Base-by-base conservation (phyloP, 2,329 filamentous ascomycete genomes). In the Stenocarpella maydis region DNA sequence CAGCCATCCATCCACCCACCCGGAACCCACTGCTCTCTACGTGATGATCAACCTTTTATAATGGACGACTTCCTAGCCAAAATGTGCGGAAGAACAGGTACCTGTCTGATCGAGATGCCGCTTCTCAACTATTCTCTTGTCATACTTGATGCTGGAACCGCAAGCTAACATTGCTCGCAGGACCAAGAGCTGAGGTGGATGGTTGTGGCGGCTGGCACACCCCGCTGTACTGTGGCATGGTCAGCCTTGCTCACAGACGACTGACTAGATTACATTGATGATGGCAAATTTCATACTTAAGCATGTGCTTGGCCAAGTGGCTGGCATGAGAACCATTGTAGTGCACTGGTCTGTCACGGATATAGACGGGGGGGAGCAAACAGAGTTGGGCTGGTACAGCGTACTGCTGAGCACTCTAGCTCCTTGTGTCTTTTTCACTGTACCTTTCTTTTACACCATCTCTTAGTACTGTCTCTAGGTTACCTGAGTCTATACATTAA, bases 41-140 rank as follows among this genome's bases (percentile, higher is more conserved):
- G 55, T 69, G 67, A 65, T 69, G 60, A 65, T 65, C 67, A 55
- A 45, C 67, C 67, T 69, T 69, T 68, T 65, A 69, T 69, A 69
- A 69, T 69, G 67, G 67, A 69, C 67, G 67, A 69, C 67, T 69
- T 69, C 67, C 60, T 69, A 69, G 67, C 52, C 67, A 69, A 64
- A 69, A 65, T 64, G 47, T 69, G 67, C 58, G 60, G 67, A 69
- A 47, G 43, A 69, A 54, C 67, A 69, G 67, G 67, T 55, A 39
- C 67, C 60, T 69, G 50, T 69, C 67, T 69, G 60, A 65, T 54
- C 41, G 49, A 55, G 58, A 69, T 39, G 43, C 34, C 53, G 31
- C 17, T 8, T 8, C 37, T 47, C 52, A 53, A 2, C 47, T 21
- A 28, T 37, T 19, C 19, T 21, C 47, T 17, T 34, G 28, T 58